Conservation (phyloP, 352 stramenopile species). For the Pythium aristosporum region DNA sequence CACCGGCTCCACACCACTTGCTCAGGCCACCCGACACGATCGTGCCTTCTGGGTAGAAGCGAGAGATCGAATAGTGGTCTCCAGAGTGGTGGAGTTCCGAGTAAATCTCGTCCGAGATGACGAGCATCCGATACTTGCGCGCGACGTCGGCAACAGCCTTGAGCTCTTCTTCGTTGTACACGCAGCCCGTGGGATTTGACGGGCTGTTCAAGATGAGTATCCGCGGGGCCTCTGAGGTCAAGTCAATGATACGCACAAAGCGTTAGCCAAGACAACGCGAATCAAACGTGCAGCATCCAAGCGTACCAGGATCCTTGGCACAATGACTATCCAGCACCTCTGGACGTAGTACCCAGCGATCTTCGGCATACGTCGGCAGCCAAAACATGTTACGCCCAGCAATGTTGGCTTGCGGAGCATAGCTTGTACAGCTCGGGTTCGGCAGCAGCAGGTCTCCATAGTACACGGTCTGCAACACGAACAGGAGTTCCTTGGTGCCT, state of each 20-base stretch:
- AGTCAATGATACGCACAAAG: not conserved
- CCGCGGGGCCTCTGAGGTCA: slow-evolving; percentile 56
- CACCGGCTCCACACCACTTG: slow-evolving; percentile 87
- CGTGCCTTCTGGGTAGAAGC: slow-evolving; percentile 85
- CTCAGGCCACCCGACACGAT: slow-evolving; percentile 86
- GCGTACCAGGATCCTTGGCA: slow-evolving; percentile 69
- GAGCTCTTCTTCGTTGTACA: slow-evolving; percentile 78
- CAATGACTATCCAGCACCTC: slow-evolving; percentile 83
- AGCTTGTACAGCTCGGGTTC: slow-evolving; percentile 86
- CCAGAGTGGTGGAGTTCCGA: slow-evolving; percentile 78
- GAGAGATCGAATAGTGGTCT: slow-evolving; percentile 79
- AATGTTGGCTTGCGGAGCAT: slow-evolving; percentile 83
- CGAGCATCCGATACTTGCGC: slow-evolving; percentile 85
- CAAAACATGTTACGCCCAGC: slow-evolving; percentile 88
- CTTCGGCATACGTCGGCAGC: slow-evolving; percentile 73
- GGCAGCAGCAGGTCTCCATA: slow-evolving; percentile 84
- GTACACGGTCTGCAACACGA: slow-evolving; percentile 88
- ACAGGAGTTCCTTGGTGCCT: slow-evolving; percentile 88
- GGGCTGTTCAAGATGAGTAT: slow-evolving; percentile 88
- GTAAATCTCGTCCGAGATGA: slow-evolving; percentile 90
- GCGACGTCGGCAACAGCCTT: slow-evolving; percentile 67
- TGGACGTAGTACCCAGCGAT: slow-evolving; percentile 78
- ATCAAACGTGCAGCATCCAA: not conserved
- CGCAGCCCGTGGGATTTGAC: slow-evolving; percentile 83
- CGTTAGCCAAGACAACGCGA: not conserved